Conservation (phyloP, 2,329 filamentous ascomycete species). For the Microsporum ferrugineum region DNA sequence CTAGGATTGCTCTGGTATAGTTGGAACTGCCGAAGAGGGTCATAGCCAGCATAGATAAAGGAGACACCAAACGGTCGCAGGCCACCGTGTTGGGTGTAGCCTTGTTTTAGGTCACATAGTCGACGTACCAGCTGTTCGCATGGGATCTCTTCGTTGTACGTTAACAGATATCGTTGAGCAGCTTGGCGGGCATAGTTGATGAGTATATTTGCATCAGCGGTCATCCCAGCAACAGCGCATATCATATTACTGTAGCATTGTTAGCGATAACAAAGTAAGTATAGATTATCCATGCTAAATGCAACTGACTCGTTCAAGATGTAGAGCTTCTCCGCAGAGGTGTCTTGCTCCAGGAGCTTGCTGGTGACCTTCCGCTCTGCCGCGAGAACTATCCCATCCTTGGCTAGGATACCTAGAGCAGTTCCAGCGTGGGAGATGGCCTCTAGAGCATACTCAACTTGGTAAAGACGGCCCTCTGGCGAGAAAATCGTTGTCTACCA, state of each 20-base stretch:
- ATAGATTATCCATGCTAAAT: background rate
- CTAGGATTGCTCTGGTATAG: constrained; percentile 98
- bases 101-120: constrained; percentile 96
- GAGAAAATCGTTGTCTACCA: constrained; percentile 97
- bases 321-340: constrained; percentile 98
- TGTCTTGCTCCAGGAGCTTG: constrained; percentile 98
- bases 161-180: constrained; percentile 93
- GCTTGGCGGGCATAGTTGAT: constrained; percentile 99
- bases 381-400: constrained; percentile 95
- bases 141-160: constrained; percentile 99
- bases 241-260: constrained; percentile 79
- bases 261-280: background rate
- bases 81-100: constrained; percentile 97
- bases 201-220: constrained; percentile 97
- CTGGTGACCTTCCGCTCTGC: constrained; percentile 98
- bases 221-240: constrained; percentile 97
- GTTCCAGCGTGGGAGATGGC: constrained; percentile 98
- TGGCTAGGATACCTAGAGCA: constrained; percentile 88
- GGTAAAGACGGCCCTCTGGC: constrained; percentile 93
- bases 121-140: constrained; percentile 96
- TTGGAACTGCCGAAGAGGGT: constrained; percentile 92
- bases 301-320: constrained; percentile 82
- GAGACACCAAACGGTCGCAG: constrained; percentile 96
- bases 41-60: constrained; percentile 98
- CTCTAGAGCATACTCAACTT: constrained; percentile 98